A percentile compares a stretch with the other conserved stretches of the same genome.
Conservation (phyloP, 768 basidiomycete species). For the Kwoniella dendrophila region DNA sequence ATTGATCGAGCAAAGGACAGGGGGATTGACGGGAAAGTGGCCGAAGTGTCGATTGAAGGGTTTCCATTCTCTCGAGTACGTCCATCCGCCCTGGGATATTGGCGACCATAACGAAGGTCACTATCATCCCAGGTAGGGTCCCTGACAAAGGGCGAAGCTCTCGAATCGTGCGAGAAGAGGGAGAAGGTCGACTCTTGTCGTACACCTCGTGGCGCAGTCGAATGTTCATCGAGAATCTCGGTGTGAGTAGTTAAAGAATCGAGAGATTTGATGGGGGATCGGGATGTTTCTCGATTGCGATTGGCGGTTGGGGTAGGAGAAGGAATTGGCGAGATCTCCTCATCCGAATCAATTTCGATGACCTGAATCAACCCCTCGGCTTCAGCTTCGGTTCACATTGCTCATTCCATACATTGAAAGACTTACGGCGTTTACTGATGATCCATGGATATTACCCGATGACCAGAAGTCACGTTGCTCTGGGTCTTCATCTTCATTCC, state of each 20-base stretch:
- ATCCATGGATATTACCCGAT: neutral
- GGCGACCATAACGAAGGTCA: constrained; percentile 10
- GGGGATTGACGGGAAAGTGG: neutral
- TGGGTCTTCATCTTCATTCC: neutral
- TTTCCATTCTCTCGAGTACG: neutral
- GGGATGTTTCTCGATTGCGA: neutral
- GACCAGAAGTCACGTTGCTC: neutral
- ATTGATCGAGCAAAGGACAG: no score
- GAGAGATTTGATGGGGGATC: neutral
- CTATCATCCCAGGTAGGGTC: constrained; percentile 4
- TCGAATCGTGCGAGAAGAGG: neutral
- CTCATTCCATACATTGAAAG: neutral
- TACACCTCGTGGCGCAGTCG: no score
- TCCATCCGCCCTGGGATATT: constrained; percentile 4
- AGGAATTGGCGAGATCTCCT: neutral
- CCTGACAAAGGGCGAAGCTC: neutral
- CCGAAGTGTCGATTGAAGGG: neutral
- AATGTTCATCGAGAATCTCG: no score
- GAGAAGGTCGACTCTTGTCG: neutral
- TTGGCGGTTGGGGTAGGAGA: constrained; percentile 5
- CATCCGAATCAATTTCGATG: neutral
- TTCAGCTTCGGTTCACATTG: no score
- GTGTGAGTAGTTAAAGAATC: neutral
- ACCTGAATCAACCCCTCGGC: neutral
- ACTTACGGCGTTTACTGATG: neutral